These are phyloP conservation scores for Stephania yunnanensis DNA, from an alignment of 164 flowering plant genomes.

Conservation along the genomic window DNA sequence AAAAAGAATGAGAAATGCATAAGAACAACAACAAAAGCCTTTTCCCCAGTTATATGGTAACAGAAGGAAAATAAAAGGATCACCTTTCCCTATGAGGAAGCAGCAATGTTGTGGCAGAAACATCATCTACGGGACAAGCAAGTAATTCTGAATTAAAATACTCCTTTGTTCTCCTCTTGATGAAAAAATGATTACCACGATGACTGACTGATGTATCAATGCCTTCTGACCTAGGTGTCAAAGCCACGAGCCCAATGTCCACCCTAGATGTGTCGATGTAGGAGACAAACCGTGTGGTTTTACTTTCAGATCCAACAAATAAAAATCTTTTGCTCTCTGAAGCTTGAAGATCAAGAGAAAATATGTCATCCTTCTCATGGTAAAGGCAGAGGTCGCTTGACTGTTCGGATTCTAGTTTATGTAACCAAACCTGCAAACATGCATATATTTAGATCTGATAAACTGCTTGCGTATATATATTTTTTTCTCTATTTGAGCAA, in stretches of 20 bases:
- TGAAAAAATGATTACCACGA: slow-evolving; percentile 55
- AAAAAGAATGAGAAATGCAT: too few species aligned
- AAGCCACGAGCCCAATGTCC: slow-evolving; percentile 54
- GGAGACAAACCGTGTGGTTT: slow-evolving; percentile 66
- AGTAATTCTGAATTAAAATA: slow-evolving; percentile 78
- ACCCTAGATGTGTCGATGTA: slow-evolving; percentile 60
- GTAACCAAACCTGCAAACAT: slow-evolving; percentile 25
- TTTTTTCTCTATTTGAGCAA: neutral
- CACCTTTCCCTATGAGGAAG: slow-evolving; percentile 91
- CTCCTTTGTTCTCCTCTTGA: slow-evolving; percentile 30
- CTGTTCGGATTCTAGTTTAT: slow-evolving; percentile 26
- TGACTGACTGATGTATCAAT: slow-evolving; percentile 77
- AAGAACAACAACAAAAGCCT: too few species aligned
- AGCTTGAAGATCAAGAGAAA: slow-evolving; percentile 60
- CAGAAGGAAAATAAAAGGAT: neutral
- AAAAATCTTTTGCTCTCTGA: slow-evolving; percentile 83
- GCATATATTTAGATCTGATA: neutral
- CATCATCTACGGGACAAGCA: slow-evolving; percentile 63
- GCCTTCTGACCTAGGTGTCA: slow-evolving; percentile 76
- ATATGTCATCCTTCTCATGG: slow-evolving; percentile 53
- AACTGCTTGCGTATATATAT: neutral
- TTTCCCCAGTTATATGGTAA: neutral
- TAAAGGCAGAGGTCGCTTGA: slow-evolving; percentile 29
- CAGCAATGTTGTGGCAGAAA: slow-evolving; percentile 52
- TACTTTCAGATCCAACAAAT: slow-evolving; percentile 79